A percentile compares a stretch with the other conserved stretches of the same genome.
Conservation (phyloP, 176 grass and related monocot genomes). For the Raddia guianensis region DNA sequence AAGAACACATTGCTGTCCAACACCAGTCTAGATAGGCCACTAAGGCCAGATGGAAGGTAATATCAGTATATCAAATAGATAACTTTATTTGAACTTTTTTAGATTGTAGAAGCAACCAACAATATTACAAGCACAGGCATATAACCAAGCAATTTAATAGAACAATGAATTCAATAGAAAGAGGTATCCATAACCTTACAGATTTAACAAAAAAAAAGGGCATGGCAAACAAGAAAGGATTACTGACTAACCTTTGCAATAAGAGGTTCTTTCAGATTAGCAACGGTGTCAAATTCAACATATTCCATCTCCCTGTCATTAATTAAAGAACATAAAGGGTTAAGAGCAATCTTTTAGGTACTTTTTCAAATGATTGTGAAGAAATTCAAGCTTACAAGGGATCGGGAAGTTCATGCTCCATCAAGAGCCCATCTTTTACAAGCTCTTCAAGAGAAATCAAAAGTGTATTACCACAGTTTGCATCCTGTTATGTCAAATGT, state of each 20-base stretch:
- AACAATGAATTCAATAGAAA: not conserved
- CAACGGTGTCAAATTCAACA: conserved; percentile 85
- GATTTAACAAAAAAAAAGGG: conserved; percentile 5
- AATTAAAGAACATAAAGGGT: conserved; percentile 31
- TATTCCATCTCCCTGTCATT: conserved; percentile 55
- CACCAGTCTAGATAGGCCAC: not conserved
- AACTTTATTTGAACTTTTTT: not conserved
- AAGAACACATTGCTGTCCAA: not conserved
- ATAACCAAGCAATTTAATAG: not conserved
- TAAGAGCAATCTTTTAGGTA: conserved; percentile 15
- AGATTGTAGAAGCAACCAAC: conserved; percentile 10
- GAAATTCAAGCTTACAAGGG: conserved; percentile 58
- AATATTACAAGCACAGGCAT: not conserved
- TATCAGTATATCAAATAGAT: conserved; percentile 18
- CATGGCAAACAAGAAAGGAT: not conserved
- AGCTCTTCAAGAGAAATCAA: conserved; percentile 93
- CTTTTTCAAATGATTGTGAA: conserved; percentile 22
- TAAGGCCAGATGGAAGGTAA: not conserved
- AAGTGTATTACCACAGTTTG: conserved; percentile 88
- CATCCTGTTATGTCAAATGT: conserved; percentile 61
- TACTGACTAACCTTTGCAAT: conserved; percentile 66
- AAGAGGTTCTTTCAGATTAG: conserved; percentile 83
- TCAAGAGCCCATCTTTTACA: conserved; percentile 89
- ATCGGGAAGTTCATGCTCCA: conserved; percentile 74
- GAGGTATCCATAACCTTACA: not conserved